Conservation (phyloP, 805 yeast genomes). For the Yamadazyma sp. region DNA sequence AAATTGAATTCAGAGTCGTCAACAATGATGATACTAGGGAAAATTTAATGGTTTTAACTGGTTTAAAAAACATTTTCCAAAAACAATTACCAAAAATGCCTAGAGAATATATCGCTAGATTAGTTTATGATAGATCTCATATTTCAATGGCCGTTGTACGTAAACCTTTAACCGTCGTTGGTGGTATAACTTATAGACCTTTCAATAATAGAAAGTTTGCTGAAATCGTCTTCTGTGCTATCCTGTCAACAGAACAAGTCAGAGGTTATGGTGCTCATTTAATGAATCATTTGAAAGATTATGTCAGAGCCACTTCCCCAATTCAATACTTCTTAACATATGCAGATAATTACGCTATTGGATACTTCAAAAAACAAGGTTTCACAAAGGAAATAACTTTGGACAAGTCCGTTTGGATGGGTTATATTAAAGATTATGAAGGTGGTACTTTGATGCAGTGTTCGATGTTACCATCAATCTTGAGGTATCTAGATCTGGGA, state of each 20-base stretch:
- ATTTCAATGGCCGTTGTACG: conserved; percentile 94
- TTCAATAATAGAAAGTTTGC: conserved; percentile 90
- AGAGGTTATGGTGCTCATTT: conserved; percentile 98
- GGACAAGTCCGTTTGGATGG: conserved; percentile 91
- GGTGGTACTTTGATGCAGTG: conserved; percentile 99
- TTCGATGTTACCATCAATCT: conserved; percentile 79
- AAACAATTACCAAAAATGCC: conserved; percentile 99
- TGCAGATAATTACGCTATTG: conserved; percentile 98
- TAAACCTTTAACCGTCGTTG: conserved; percentile 92
- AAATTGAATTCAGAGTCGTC: conserved; percentile 93
- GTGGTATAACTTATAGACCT: conserved; percentile 96
- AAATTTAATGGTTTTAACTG: conserved; percentile 87
- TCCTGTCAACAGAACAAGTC: conserved; percentile 95
- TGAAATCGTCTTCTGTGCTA: conserved; percentile 98
- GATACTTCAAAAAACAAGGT: conserved; percentile 97
- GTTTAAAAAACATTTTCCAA: conserved; percentile 92
- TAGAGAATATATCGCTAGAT: conserved; percentile 88
- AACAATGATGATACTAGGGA: conserved; percentile 90
- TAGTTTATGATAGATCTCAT: conserved; percentile 93
- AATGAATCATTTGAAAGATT: conserved; percentile 97
- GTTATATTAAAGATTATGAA: conserved; percentile 97
- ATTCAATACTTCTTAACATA: conserved; percentile 26
- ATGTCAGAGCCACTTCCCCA: conserved; percentile 83
- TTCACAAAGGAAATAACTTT: conserved; percentile 92
- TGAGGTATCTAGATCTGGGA: conserved; percentile 81